A percentile compares a stretch with the other conserved stretches of the same genome.
phyloP scores from a whole-genome alignment of 2,329 filamentous ascomycete species.

The Coniosporium tulheliwenetii region DNA sequence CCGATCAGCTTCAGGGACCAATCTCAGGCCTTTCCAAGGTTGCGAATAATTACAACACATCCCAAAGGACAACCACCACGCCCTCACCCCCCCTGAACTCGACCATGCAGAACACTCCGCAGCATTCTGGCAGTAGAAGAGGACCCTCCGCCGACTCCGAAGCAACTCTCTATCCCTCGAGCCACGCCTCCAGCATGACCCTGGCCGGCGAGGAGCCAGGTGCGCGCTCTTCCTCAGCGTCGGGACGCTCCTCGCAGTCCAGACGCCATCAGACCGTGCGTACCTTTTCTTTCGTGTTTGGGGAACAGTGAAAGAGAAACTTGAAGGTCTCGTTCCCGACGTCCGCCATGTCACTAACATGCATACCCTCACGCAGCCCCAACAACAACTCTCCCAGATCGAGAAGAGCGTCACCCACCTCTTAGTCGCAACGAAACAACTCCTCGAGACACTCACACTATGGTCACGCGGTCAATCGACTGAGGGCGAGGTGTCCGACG shows the following conservation, averaged over 20 bases:
- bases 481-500: slow-evolving; percentile 91
- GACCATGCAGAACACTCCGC: neutral
- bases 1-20: no score
- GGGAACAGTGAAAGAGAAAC: neutral
- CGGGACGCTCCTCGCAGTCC: slow-evolving; percentile 41
- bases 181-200: slow-evolving; percentile 30
- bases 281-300: neutral
- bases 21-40: no score
- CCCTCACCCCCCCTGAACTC: no score
- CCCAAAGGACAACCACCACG: no score
- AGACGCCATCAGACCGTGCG: slow-evolving; percentile 8
- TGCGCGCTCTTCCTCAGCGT: slow-evolving; percentile 49
- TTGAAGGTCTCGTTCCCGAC: neutral
- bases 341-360: neutral
- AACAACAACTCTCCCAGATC: slow-evolving; percentile 80
- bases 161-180: neutral
- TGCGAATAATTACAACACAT: no score
- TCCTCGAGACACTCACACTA: slow-evolving; percentile 91
- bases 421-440: slow-evolving; percentile 91
- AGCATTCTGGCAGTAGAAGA: neutral
- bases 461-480: slow-evolving; percentile 90
- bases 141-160: neutral
- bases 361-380: slow-evolving; percentile 31
- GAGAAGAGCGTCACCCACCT: slow-evolving; percentile 98
- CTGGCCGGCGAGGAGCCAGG: slow-evolving; percentile 40